These are phyloP conservation scores for Hygrophoropsis aurantiaca DNA, from an alignment of 768 basidiomycete genomes.

Conservation along the genomic window DNA sequence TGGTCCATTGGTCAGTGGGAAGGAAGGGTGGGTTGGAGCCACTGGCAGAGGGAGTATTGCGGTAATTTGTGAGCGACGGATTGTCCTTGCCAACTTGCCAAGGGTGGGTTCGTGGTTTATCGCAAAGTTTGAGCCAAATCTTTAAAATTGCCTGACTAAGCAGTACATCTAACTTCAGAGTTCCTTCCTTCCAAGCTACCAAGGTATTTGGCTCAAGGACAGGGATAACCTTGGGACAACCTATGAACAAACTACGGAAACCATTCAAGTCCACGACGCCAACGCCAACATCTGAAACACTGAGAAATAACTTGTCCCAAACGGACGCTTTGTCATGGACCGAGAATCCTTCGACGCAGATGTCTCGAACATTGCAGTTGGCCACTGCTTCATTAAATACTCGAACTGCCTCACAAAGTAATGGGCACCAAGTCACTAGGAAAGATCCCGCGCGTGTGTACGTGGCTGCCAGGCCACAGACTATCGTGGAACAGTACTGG, in stretches of 20 bases:
- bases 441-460: slow-evolving; percentile 9
- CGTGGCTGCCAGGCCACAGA: slow-evolving; percentile 20
- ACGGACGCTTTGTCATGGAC: too few relatives aligned
- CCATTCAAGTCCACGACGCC: background rate
- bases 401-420: too few relatives aligned
- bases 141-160: too few relatives aligned
- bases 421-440: too few relatives aligned
- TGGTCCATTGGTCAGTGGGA: background rate
- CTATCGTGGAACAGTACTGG: slow-evolving; percentile 60
- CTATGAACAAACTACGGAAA: slow-evolving; percentile 27
- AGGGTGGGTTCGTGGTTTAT: background rate
- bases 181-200: background rate
- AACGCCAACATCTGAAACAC: background rate
- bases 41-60: slow-evolving; percentile 1
- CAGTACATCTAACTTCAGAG: background rate
- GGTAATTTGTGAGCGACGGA: slow-evolving; percentile 1
- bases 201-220: too few relatives aligned
- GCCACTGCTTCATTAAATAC: slow-evolving; percentile 12
- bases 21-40: background rate
- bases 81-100: slow-evolving; percentile 1
- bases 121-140: too few relatives aligned
- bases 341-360: too few relatives aligned
- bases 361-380: slow-evolving; percentile 31
- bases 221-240: too few relatives aligned
- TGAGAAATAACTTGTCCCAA: background rate